Conservation (phyloP, 371 early-diverging fungal species). For the Mortierella sp. region DNA sequence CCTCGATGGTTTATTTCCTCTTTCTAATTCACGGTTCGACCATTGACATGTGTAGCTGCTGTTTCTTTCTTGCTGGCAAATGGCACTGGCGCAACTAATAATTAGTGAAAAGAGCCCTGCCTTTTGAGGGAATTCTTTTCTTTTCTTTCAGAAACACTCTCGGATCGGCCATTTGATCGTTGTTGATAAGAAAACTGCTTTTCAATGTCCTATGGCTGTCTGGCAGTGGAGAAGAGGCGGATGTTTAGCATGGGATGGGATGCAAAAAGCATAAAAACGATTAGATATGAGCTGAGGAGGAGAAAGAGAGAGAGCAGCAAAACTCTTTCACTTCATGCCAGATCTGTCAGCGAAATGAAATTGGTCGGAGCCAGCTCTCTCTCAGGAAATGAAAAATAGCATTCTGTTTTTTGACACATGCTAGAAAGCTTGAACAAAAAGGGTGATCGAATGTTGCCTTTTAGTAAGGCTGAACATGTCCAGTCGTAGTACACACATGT, state of each 20-base stretch:
- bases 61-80: background rate
- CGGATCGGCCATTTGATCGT: background rate
- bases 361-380: background rate
- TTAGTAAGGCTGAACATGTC: background rate
- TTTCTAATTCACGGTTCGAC: background rate
- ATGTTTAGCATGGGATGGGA: background rate
- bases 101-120: background rate
- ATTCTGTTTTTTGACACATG: constrained; percentile 7
- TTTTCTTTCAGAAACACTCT: background rate
- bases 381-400: background rate
- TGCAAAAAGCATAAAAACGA: background rate
- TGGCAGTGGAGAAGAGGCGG: background rate
- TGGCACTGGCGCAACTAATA: too few relatives aligned
- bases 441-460: background rate
- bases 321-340: background rate
- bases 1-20: background rate
- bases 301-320: background rate
- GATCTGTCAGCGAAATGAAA: constrained; percentile 9
- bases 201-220: background rate
- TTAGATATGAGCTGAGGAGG: background rate
- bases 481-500: constrained; percentile 7
- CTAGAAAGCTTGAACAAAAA: background rate
- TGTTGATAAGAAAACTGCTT: background rate
- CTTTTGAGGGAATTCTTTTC: background rate
- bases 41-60: background rate